Conservation (phyloP, 106 monocot genomes). For the Dendrobium huoshanense region DNA sequence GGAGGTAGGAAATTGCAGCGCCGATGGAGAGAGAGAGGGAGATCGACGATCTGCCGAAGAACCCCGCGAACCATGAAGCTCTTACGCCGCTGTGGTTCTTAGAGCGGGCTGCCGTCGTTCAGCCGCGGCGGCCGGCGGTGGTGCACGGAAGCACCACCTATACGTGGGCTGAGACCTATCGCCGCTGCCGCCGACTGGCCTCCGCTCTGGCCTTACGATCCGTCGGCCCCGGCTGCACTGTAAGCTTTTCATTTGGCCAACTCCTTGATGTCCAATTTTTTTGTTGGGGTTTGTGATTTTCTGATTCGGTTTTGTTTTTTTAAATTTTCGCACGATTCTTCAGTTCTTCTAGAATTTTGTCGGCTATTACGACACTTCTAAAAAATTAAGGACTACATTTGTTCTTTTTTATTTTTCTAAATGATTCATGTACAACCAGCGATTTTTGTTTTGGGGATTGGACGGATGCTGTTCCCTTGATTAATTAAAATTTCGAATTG, state of each 20-base stretch:
- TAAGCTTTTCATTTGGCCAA: slow-evolving; percentile 2
- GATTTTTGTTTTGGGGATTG: no score
- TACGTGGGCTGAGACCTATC: slow-evolving; percentile 84
- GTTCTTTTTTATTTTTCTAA: no score
- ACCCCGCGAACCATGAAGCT: slow-evolving; percentile 79
- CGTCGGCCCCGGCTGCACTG: slow-evolving; percentile 63
- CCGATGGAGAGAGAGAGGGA: slow-evolving; percentile 27
- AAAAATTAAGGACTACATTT: no score
- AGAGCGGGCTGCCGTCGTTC: slow-evolving; percentile 74
- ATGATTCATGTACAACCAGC: no score
- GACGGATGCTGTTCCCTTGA: no score
- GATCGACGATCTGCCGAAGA: slow-evolving; percentile 90
- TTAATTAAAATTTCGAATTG: no score
- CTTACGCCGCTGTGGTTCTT: slow-evolving; percentile 95
- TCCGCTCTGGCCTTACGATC: slow-evolving; percentile 75
- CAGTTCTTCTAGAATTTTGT: no score
- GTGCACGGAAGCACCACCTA: slow-evolving; percentile 58
- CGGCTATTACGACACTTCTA: no score
- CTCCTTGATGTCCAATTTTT: no score
- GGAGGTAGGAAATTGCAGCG: background rate
- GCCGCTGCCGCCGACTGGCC: slow-evolving; percentile 82
- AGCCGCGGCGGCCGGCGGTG: slow-evolving; percentile 60
- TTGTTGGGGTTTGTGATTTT: no score
- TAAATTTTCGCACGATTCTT: no score
- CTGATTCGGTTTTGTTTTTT: no score